These are phyloP conservation scores for Phytophthora cryptogea DNA, from an alignment of 352 stramenopile species.

Conservation along the genomic window DNA sequence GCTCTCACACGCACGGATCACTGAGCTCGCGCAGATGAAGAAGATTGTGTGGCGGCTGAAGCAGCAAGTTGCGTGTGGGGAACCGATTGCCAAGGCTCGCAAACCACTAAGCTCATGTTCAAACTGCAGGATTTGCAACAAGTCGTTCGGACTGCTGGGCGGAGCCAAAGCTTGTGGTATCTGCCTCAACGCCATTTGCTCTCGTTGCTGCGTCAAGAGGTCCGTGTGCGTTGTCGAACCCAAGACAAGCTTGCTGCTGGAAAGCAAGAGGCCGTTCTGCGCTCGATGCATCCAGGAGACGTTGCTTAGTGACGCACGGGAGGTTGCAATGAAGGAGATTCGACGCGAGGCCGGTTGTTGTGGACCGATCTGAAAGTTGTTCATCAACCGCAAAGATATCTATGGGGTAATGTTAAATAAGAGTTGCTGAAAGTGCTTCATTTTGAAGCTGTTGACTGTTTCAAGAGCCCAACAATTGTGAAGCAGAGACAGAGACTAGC, in stretches of 20 bases:
- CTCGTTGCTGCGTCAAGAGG: conserved; percentile 37
- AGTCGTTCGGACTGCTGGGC: conserved; percentile 18
- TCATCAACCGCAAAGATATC: background rate
- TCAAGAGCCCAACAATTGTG: too few relatives aligned
- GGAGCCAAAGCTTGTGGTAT: conserved; percentile 23
- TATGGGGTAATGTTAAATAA: background rate
- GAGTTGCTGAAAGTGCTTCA: too few relatives aligned
- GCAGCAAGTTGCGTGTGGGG: conserved; percentile 18
- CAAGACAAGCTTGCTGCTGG: conserved; percentile 2
- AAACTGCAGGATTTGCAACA: conserved; percentile 25
- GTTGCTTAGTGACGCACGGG: conserved; percentile 15
- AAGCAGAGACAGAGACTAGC: too few relatives aligned
- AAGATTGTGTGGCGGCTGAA: conserved; percentile 51
- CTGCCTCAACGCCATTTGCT: conserved; percentile 26
- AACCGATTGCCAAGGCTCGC: conserved; percentile 6
- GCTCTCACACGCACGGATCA: conserved; percentile 41
- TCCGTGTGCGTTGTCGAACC: conserved; percentile 10
- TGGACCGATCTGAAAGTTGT: background rate
- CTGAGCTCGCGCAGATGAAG: conserved; percentile 53
- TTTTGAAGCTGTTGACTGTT: too few relatives aligned
- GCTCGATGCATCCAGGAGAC: conserved; percentile 21
- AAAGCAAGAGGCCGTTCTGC: conserved; percentile 29
- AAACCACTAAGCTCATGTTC: conserved; percentile 20
- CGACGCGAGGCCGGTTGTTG: conserved; percentile 3
- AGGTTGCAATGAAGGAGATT: conserved; percentile 24